These are phyloP conservation scores for Paralagenidium karlingii DNA, from an alignment of 352 stramenopile species.

Conservation along the genomic window DNA sequence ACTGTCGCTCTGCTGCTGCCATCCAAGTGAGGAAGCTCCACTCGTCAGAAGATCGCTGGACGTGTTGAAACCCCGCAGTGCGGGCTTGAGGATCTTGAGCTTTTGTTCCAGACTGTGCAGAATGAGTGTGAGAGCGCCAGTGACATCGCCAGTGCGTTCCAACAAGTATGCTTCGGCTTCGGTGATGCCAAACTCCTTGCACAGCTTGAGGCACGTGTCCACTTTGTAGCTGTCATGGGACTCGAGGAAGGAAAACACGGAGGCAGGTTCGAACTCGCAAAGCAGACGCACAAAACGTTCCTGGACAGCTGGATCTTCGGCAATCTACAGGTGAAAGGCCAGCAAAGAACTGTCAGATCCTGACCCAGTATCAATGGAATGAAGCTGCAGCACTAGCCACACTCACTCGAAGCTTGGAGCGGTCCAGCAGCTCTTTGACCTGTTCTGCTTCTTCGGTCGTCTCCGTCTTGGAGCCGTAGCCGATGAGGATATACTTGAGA, in stretches of 20 bases:
- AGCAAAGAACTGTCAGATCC: neutral
- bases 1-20: conserved; percentile 51
- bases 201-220: conserved; percentile 69
- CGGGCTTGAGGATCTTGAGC: conserved; percentile 84
- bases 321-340: conserved; percentile 17
- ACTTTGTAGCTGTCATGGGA: conserved; percentile 83
- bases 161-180: conserved; percentile 87
- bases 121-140: conserved; percentile 87
- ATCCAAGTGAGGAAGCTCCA: conserved; percentile 7
- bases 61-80: conserved; percentile 23
- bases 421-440: conserved; percentile 67
- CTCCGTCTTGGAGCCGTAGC: conserved; percentile 30
- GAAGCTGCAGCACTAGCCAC: too few relatives aligned
- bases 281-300: conserved; percentile 71
- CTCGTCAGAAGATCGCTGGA: conserved; percentile 12
- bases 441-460: conserved; percentile 56
- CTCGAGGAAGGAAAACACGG: conserved; percentile 71
- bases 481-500: conserved; percentile 65
- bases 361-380: too few relatives aligned
- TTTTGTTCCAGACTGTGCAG: conserved; percentile 88
- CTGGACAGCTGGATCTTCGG: conserved; percentile 68
- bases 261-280: conserved; percentile 63
- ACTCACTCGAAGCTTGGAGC: too few relatives aligned
- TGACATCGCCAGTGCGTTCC: conserved; percentile 88
- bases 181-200: conserved; percentile 75